Evolutionary conservation across 2,329 filamentous ascomycete species (phyloP), one percentile per base, ranked within the genome.

Genomic region (Ascochyta viciae-villosae): DNA sequence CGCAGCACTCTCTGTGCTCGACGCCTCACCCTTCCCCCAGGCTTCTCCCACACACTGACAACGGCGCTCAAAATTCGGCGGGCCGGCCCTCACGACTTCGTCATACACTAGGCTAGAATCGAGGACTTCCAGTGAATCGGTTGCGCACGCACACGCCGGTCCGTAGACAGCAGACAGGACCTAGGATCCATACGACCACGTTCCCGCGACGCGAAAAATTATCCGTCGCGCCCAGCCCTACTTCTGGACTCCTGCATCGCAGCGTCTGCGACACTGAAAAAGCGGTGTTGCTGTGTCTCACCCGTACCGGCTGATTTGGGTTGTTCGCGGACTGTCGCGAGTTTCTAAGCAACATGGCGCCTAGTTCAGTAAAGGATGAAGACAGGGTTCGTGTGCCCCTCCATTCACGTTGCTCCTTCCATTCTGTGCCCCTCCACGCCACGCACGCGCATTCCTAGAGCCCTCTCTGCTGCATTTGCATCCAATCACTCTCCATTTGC

Each of bases 371-470:
- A 52, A 57, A 57, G 49, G 54, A 57, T 58, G 71, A 74, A 62
- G 71, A 74, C 72, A 73, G 67, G 73, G 73, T 74, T 74, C 57
- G 46, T 60, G 50, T 68, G 60, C 69, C 67, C 68, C 67, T 73
- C 71, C 67, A 60, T 65, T 31, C 65, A 56, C 53, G 46, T 50
- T 43, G 43, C 47, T 48, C 48, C 47, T 57, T 57, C 58, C 53
- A 48, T 49, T 46, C 44, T 34, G 43, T 38, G 56, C 50, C 57
- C 57, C 55, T 55, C 58, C 53, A 59, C 50, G 52, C 43, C 52
- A 58, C 60, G 57, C 51, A 50, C 29, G 33, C 49, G 41, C 40
- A 34, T 44, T 54, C 49, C 39, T 40, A 29, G 43, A 37, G 47
- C 35, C 26, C 43, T 23, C 5, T 27, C 15, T 6, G 33, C 33